phyloP scores from a whole-genome alignment of 371 early-diverging fungal species.

The Fennellomyces sp. region DNA sequence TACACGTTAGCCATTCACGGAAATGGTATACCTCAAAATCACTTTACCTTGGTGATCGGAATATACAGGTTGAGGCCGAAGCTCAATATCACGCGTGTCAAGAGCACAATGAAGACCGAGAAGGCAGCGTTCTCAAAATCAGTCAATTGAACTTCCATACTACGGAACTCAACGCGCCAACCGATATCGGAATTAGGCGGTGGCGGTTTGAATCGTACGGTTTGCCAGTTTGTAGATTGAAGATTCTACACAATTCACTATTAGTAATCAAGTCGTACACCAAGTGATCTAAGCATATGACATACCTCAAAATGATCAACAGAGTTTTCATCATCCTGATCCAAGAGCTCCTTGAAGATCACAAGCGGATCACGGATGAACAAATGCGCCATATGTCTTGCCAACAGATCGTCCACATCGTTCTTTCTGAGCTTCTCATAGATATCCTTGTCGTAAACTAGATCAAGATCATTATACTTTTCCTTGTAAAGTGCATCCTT shows the following conservation, averaged over 20 bases:
- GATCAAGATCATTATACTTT: slow-evolving; percentile 95
- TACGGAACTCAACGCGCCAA: slow-evolving; percentile 99
- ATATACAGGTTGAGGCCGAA: slow-evolving; percentile 96
- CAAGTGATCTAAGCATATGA: too few relatives aligned
- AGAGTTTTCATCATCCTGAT: slow-evolving; percentile 80
- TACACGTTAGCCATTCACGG: too few relatives aligned
- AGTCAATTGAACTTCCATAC: slow-evolving; percentile 98
- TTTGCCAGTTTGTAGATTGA: slow-evolving; percentile 99
- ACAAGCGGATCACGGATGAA: slow-evolving; percentile 99
- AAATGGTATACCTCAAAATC: too few relatives aligned
- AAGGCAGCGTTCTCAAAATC: slow-evolving; percentile 99
- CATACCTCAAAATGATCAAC: slow-evolving; percentile 95
- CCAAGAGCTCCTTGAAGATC: slow-evolving; percentile 87
- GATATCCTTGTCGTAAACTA: slow-evolving; percentile 84
- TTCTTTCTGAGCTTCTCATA: slow-evolving; percentile 70
- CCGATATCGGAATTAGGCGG: slow-evolving; percentile 89
- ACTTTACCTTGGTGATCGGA: slow-evolving; percentile 85
- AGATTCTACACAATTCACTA: slow-evolving; percentile 71
- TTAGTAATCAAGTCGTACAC: too few relatives aligned
- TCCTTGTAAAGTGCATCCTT: slow-evolving; percentile 73
- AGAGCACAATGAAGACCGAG: slow-evolving; percentile 90
- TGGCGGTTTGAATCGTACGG: slow-evolving; percentile 98
- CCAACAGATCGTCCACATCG: slow-evolving; percentile 89
- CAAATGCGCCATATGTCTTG: slow-evolving; percentile 94
- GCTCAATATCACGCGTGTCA: slow-evolving; percentile 89